Base-by-base conservation (phyloP, 2,329 filamentous ascomycete species). In the Magnaporthiopsis rhizophila region DNA sequence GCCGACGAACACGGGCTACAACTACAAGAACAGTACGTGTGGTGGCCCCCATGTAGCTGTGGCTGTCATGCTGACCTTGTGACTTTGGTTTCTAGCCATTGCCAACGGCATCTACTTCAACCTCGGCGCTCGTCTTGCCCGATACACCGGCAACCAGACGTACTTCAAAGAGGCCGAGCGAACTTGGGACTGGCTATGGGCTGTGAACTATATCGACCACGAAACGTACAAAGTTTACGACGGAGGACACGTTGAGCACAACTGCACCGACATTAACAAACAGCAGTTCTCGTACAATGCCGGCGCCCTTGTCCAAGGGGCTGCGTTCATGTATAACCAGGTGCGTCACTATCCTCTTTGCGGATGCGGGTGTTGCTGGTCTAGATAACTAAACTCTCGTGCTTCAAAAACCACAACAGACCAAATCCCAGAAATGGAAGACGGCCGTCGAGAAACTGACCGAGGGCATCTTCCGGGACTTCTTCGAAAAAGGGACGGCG, bases 1-100 rank as follows among this genome's bases (percentile, higher is more conserved):
- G 66, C 79, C 83, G 0, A 86, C 87, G 68, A 92, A 93, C 71
- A 81, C 79, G n/a, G 91, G 91, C 15, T 94, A 90, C 74, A 82
- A 88, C 71, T 92, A 93, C 79, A 94, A 87, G 74, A 87, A 87
- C 70, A 71, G 45, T 62, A 24, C 6, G 61, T 62, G 8, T 38
- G 21, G 7, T 3, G 1, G 13, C 30, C 3, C 18, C 28, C 3
- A 26, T 15, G 18, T 45, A 3, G 13, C 4, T 2, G 1, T 21
- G 6, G 11, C 9, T 4, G 2, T 13, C 6, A 15, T n/a, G 1
- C 32, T 60, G 13, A 26, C 38, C 7, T 36, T 62, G 24, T 28
- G 11, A 36, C 12, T 5, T 30, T 30, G n/a, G 28, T 30, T 30
- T 28, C 26, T n/a, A 62, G 61, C 74, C 36, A 83, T 86, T 66